phyloP scores from a whole-genome alignment of 2,329 filamentous ascomycete species.

The Calonectria pseudoreteaudii region DNA sequence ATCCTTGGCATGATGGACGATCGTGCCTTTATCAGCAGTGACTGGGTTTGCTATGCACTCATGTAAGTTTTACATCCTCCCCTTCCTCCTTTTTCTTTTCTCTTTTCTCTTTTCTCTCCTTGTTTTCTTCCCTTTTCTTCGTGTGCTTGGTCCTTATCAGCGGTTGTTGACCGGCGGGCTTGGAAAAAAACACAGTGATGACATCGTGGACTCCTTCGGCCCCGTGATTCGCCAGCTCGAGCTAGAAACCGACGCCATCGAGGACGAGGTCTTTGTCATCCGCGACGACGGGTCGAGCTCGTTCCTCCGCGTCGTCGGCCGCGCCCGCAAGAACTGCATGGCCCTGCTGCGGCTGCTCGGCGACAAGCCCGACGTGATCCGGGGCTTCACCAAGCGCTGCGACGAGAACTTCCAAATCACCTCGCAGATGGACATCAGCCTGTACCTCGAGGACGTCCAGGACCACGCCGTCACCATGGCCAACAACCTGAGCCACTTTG shows the following conservation, averaged over 20 bases:
- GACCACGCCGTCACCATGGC: conserved; percentile 99
- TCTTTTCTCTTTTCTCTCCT: conserved; percentile 24
- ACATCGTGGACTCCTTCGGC: conserved; percentile 96
- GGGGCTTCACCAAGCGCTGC: conserved; percentile 97
- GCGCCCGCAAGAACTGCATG: conserved; percentile 94
- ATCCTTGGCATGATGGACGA: conserved; percentile 93
- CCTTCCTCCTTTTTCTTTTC: background rate
- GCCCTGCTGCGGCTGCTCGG: conserved; percentile 91
- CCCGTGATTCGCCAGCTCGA: conserved; percentile 91
- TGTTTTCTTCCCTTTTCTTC: background rate
- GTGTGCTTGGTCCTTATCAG: background rate
- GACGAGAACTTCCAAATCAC: conserved; percentile 97
- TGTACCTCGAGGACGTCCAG: conserved; percentile 97
- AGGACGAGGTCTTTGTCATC: conserved; percentile 94
- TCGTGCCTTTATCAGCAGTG: conserved; percentile 92
- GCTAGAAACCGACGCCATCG: conserved; percentile 88
- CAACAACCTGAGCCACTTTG: conserved; percentile 93
- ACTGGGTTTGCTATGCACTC: conserved; percentile 99
- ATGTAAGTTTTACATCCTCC: conserved; percentile 72
- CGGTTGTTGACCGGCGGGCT: conserved; percentile 48
- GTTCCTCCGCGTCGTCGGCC: conserved; percentile 89
- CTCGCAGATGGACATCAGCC: conserved; percentile 93
- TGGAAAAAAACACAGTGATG: conserved; percentile 69
- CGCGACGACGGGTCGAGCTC: conserved; percentile 89
- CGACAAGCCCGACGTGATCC: conserved; percentile 96